phyloP scores from a whole-genome alignment of 2,329 filamentous ascomycete species.

The Elsinoe perseae region DNA sequence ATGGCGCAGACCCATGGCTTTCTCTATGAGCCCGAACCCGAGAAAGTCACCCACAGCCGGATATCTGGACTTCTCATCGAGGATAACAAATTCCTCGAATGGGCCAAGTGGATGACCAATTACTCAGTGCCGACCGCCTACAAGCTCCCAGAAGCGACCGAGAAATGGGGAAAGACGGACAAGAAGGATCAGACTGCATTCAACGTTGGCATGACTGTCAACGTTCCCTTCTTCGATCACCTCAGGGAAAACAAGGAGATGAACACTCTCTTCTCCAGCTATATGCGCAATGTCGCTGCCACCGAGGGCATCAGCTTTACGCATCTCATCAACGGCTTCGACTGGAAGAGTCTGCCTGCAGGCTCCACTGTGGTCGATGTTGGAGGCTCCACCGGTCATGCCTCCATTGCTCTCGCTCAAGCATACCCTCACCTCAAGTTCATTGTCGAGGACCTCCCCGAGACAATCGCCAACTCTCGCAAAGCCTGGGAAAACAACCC shows the following conservation, averaged over 20 bases:
- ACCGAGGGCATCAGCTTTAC: constrained; percentile 48
- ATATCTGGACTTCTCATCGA: constrained; percentile 19
- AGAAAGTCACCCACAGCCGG: constrained; percentile 19
- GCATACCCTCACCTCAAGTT: constrained; percentile 37
- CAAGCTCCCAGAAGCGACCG: constrained; percentile 20
- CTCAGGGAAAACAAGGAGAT: constrained; percentile 20
- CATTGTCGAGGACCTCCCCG: constrained; percentile 40
- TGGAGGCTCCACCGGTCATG: constrained; percentile 39
- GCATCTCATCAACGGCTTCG: constrained; percentile 48
- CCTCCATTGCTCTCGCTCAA: constrained; percentile 36
- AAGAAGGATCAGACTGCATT: constrained; percentile 22
- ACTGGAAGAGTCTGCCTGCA: constrained; percentile 41
- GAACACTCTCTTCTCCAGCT: constrained; percentile 21
- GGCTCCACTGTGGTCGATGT: constrained; percentile 44
- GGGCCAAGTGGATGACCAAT: constrained; percentile 20
- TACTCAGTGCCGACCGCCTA: constrained; percentile 21
- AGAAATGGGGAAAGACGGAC: constrained; percentile 21
- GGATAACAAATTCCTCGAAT: constrained; percentile 19
- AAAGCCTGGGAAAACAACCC: not conserved
- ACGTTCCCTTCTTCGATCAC: constrained; percentile 23
- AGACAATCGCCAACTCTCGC: constrained; percentile 19
- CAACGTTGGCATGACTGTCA: constrained; percentile 20
- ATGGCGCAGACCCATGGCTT: constrained; percentile 22
- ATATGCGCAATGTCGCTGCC: constrained; percentile 20
- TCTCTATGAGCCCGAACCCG: constrained; percentile 19